A percentile compares a stretch with the other conserved stretches of the same genome.
Conservation (phyloP, 2,329 filamentous ascomycete species). For the Zalaria obscura region DNA sequence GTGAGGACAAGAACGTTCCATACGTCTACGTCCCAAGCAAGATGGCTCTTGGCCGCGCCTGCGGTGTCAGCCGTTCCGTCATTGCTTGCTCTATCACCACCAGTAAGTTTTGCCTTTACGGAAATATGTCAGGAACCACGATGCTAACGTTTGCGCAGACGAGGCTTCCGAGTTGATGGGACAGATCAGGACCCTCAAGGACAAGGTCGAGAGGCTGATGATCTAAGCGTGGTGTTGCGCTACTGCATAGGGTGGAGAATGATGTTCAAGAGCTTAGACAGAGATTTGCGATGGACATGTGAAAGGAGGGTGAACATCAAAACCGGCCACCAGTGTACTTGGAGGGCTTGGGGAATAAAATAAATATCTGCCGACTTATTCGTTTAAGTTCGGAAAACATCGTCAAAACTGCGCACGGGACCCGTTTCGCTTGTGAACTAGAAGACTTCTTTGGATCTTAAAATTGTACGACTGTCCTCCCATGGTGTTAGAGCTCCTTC, state of each 20-base stretch:
- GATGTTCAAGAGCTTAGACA: background rate
- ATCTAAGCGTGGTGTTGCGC: conserved; percentile 41
- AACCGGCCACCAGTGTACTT: too few species aligned
- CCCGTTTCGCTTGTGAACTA: too few species aligned
- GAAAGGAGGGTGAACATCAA: background rate
- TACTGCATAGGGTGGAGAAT: background rate
- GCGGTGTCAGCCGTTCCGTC: conserved; percentile 76
- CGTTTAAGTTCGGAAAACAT: too few species aligned
- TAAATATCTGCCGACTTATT: too few species aligned
- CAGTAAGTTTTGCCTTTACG: conserved; percentile 32
- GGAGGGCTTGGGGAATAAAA: too few species aligned
- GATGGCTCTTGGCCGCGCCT: conserved; percentile 76
- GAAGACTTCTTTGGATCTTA: too few species aligned
- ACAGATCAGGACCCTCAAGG: conserved; percentile 79
- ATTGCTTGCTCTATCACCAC: conserved; percentile 82
- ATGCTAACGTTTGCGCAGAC: too few species aligned
- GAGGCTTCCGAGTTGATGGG: conserved; percentile 75
- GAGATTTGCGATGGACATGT: background rate
- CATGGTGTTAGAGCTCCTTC: too few species aligned
- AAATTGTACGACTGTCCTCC: too few species aligned
- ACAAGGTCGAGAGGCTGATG: conserved; percentile 90
- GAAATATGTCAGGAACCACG: too few species aligned
- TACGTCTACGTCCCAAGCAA: conserved; percentile 42
- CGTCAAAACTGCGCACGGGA: too few species aligned
- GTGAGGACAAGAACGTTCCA: conserved; percentile 52